Percentiles rank a stretch among this genome's conserved stretches.
These are phyloP conservation scores for Diplodia corticola DNA, from an alignment of 2,329 filamentous ascomycete species.

Conservation along the genomic window DNA sequence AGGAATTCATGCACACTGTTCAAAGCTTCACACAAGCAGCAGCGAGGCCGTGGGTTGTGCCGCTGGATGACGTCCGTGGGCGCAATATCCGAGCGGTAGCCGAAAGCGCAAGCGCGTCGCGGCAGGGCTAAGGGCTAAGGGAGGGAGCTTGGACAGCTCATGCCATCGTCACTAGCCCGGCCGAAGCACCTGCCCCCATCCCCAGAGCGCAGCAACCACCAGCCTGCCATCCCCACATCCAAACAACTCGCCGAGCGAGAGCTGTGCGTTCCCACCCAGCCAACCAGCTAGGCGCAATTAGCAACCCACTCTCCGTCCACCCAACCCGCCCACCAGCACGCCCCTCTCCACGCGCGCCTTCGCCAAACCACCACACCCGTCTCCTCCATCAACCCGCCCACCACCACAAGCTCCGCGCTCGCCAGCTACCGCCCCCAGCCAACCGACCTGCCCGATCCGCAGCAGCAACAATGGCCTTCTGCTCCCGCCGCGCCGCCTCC, in stretches of 20 bases:
- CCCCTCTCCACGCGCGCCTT: not conserved
- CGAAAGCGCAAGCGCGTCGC: not conserved
- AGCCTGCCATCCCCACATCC: constrained; percentile 17
- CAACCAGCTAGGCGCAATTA: constrained; percentile 18
- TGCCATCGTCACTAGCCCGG: constrained; percentile 5
- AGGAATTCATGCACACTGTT: not conserved
- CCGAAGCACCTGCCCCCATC: constrained; percentile 3
- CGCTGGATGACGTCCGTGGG: constrained; percentile 2
- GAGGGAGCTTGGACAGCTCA: constrained; percentile 19
- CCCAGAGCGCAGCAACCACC: constrained; percentile 17
- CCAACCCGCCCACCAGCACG: not conserved
- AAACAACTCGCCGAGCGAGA: constrained; percentile 12
- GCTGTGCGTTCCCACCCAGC: not conserved
- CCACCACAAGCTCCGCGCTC: not conserved
- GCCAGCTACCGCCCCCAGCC: not conserved
- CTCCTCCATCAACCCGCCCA: not conserved
- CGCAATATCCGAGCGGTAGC: constrained; percentile 12
- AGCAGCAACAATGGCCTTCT: constrained; percentile 44
- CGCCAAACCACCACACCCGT: not conserved
- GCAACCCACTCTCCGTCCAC: not conserved
- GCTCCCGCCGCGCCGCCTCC: constrained; percentile 42
- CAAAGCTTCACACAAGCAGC: not conserved
- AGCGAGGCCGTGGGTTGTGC: not conserved
- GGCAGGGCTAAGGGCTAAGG: not conserved
- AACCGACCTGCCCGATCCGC: not conserved